phyloP scores from a whole-genome alignment of 2,329 filamentous ascomycete genomes.

The Hortaea werneckii region DNA sequence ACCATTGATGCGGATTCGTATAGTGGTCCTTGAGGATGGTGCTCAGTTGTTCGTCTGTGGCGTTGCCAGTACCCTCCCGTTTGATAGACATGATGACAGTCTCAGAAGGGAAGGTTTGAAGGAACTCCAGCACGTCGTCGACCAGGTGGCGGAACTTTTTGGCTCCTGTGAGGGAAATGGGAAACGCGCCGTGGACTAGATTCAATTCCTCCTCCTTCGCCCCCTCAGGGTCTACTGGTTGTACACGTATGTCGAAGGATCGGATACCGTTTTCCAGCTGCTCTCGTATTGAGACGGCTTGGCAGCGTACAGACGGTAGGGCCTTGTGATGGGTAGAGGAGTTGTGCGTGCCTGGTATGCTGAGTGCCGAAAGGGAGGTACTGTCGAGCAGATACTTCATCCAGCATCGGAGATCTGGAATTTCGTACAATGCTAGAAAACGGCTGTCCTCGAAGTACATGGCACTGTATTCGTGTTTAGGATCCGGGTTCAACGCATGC shows the following conservation, averaged over 20 bases:
- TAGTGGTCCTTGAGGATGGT: conserved; percentile 66
- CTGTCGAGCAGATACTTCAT: conserved; percentile 67
- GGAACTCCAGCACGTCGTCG: conserved; percentile 56
- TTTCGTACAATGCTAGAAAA: conserved; percentile 56
- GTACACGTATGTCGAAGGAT: conserved; percentile 85
- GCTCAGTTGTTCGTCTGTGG: conserved; percentile 69
- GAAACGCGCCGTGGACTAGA: conserved; percentile 85
- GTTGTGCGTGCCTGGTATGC: conserved; percentile 93
- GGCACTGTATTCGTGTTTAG: conserved; percentile 31
- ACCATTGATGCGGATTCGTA: conserved; percentile 56
- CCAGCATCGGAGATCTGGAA: conserved; percentile 61
- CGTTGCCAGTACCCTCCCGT: conserved; percentile 74
- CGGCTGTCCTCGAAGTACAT: conserved; percentile 30
- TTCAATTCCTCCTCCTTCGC: conserved; percentile 52
- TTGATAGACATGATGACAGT: conserved; percentile 81
- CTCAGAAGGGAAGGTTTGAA: conserved; percentile 68
- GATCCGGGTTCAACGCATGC: conserved; percentile 29
- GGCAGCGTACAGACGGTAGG: conserved; percentile 85
- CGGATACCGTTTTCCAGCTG: conserved; percentile 86
- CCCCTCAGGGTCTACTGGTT: conserved; percentile 49
- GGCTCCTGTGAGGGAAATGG: conserved; percentile 69
- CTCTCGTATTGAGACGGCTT: conserved; percentile 63
- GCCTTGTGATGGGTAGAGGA: conserved; percentile 76
- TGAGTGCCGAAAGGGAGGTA: conserved; percentile 67
- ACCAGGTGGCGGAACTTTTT: conserved; percentile 72